Percentiles rank a stretch among this genome's conserved stretches.
Evolutionary conservation across 345 rosid genomes (phyloP).

Genomic region (Ricinus communis): DNA sequence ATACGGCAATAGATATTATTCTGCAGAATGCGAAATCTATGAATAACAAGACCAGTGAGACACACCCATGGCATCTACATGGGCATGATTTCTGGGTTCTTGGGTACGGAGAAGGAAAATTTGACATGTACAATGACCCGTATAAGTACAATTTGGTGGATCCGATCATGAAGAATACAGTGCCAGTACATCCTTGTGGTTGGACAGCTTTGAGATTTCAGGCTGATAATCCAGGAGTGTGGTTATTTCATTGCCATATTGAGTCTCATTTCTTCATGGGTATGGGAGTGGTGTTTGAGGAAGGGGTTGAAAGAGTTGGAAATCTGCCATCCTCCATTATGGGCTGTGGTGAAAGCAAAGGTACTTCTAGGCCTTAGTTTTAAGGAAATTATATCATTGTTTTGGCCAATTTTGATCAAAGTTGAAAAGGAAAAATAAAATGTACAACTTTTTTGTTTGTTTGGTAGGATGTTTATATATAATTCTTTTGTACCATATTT

Average conservation of each 20-base stretch:
- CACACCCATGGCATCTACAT: conserved; percentile 85
- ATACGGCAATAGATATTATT: conserved; percentile 59
- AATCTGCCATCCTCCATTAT: conserved; percentile 53
- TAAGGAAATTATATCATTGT: background rate
- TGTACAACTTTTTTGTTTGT: background rate
- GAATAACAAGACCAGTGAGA: conserved; percentile 45
- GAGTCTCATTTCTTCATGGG: conserved; percentile 76
- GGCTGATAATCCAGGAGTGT: conserved; percentile 67
- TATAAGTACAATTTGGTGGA: conserved; percentile 51
- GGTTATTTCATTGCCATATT: conserved; percentile 78
- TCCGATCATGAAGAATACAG: conserved; percentile 82
- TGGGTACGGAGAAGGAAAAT: conserved; percentile 64
- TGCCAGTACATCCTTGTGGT: conserved; percentile 61
- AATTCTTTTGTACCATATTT: background rate
- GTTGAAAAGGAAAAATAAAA: too few relatives aligned
- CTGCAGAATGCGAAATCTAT: conserved; percentile 65
- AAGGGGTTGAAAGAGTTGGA: conserved; percentile 49
- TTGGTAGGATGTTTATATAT: background rate
- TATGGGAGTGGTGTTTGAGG: conserved; percentile 62
- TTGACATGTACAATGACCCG: conserved; percentile 42
- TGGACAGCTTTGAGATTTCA: conserved; percentile 73
- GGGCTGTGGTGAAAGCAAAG: conserved; percentile 44
- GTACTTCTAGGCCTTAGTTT: conserved; percentile 12
- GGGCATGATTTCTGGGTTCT: conserved; percentile 90
- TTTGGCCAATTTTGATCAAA: too few relatives aligned